These are phyloP conservation scores for Solanum microdontum DNA, from an alignment of 257 asterid genomes.

Conservation along the genomic window DNA sequence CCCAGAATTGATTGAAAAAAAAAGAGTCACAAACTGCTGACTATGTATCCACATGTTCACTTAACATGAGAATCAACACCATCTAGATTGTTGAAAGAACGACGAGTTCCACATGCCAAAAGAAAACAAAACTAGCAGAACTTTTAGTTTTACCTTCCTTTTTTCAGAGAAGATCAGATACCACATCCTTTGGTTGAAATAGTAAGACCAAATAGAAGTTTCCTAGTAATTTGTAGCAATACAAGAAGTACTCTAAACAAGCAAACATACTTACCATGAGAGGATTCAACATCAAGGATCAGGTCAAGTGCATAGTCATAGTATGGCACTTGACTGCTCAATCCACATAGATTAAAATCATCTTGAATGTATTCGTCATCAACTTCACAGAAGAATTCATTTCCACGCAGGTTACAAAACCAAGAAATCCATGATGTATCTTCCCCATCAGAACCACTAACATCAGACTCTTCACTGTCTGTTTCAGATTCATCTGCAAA, in stretches of 20 bases:
- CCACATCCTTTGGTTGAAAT: not conserved
- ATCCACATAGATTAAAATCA: constrained; percentile 92
- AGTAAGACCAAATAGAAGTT: not conserved
- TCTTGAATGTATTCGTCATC: constrained; percentile 98
- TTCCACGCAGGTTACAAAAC: constrained; percentile 99
- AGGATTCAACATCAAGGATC: constrained; percentile 86
- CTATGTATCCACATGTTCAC: not conserved
- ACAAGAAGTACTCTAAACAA: not conserved
- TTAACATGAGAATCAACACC: not conserved
- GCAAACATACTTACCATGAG: constrained; percentile 56
- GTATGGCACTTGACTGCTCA: constrained; percentile 94
- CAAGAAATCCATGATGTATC: constrained; percentile 98
- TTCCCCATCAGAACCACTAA: constrained; percentile 97
- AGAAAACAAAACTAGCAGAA: not conserved
- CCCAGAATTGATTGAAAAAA: not conserved
- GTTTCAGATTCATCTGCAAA: constrained; percentile 88
- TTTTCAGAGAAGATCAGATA: not conserved
- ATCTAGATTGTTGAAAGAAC: not conserved
- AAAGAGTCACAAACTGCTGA: not conserved
- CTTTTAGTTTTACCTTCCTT: not conserved
- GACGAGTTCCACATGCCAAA: not conserved
- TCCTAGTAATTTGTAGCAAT: not conserved
- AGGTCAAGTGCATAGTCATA: constrained; percentile 95
- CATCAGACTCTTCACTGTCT: constrained; percentile 94
- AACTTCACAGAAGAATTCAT: constrained; percentile 93